Percentiles rank a stretch among this genome's conserved stretches.
phyloP scores from a whole-genome alignment of 164 flowering plant genomes.

The Magnolia kwangsiensis region DNA sequence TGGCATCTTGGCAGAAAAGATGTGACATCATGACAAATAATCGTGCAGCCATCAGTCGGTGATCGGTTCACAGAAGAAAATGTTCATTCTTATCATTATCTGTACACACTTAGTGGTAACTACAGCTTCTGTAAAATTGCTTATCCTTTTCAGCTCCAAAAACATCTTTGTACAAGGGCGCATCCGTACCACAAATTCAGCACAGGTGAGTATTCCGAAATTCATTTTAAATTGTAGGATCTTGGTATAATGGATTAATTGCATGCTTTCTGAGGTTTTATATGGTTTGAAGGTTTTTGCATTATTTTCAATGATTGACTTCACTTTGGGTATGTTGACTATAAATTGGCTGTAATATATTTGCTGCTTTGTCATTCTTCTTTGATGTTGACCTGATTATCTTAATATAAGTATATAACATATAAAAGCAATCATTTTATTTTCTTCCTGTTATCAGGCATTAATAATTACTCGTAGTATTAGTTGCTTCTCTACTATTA shows the following conservation, averaged over 20 bases:
- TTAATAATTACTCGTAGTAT: not conserved
- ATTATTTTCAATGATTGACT: not conserved
- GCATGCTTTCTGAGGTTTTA: not conserved
- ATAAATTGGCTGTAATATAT: not conserved
- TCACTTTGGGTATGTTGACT: not conserved
- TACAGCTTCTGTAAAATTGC: not conserved
- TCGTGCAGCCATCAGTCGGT: not conserved
- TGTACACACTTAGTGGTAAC: not conserved
- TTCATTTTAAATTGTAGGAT: not conserved
- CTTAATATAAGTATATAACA: not conserved
- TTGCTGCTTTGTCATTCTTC: not conserved
- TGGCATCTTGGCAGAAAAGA: not conserved
- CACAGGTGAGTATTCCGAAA: conserved; percentile 51
- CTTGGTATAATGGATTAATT: not conserved
- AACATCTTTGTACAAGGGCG: conserved; percentile 50
- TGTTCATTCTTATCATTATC: too few relatives aligned
- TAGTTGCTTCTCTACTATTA: too few relatives aligned
- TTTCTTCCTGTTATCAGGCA: not conserved
- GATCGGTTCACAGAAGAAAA: not conserved
- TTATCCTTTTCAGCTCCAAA: conserved; percentile 61
- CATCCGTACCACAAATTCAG: conserved; percentile 91
- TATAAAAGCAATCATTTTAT: not conserved
- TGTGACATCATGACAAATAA: not conserved
- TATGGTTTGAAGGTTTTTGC: not conserved
- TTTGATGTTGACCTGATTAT: not conserved